Evolutionary conservation across 495 filamentous ascomycete genomes (phyloP).

Genomic region (Amorphotheca resinae): DNA sequence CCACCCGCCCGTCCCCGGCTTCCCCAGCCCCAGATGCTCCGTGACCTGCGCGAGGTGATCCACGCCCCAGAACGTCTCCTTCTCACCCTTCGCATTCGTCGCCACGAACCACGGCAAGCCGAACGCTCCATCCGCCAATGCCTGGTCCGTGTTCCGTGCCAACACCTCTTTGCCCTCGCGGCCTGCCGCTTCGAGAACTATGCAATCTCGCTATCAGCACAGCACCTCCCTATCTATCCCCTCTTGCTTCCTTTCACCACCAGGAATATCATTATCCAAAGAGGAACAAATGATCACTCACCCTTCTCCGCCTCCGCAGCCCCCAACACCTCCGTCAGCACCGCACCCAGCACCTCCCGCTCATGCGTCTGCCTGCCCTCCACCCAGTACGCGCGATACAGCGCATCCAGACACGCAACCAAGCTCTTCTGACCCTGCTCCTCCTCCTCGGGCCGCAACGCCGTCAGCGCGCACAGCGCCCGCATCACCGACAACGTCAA

Average conservation of each 20-base stretch:
- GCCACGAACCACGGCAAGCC: constrained; percentile 62
- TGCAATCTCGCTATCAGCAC: not conserved
- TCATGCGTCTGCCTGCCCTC: constrained; percentile 34
- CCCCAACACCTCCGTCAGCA: constrained; percentile 40
- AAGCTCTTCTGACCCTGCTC: constrained; percentile 38
- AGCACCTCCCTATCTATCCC: not conserved
- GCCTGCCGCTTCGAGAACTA: constrained; percentile 24
- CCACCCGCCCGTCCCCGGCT: constrained; percentile 30
- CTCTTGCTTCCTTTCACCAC: no score
- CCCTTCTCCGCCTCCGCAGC: constrained; percentile 30
- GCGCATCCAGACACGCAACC: constrained; percentile 26
- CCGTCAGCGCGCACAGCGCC: constrained; percentile 29
- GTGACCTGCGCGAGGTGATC: constrained; percentile 56
- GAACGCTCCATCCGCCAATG: constrained; percentile 52
- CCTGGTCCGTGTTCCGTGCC: constrained; percentile 40
- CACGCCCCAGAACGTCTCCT: constrained; percentile 56
- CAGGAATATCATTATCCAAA: no score
- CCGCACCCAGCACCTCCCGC: constrained; percentile 32
- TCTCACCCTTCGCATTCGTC: constrained; percentile 45
- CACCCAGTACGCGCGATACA: constrained; percentile 39
- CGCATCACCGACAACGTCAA: constrained; percentile 41
- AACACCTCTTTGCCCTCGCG: constrained; percentile 44
- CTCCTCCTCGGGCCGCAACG: constrained; percentile 30
- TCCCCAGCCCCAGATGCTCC: constrained; percentile 46
- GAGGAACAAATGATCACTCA: constrained; percentile 8